Conservation (phyloP, 441 rosid species). For the Populus hybrid region DNA sequence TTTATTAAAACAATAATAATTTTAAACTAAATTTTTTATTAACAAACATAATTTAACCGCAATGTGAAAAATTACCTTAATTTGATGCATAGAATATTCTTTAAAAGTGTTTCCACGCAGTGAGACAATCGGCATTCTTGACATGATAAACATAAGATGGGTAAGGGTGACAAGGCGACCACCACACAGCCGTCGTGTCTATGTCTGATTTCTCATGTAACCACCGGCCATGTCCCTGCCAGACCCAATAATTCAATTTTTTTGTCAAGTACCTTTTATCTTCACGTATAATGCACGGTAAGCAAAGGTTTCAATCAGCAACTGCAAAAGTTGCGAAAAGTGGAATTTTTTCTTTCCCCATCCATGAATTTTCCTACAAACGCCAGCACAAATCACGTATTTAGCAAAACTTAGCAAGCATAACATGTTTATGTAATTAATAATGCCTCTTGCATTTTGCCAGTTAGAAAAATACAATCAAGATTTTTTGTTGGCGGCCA, state of each 20-base stretch:
- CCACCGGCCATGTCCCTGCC: neutral
- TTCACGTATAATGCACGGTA: slow-evolving; percentile 24
- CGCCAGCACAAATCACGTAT: too few species aligned
- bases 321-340: neutral
- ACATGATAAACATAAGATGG: slow-evolving; percentile 12
- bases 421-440: too few species aligned
- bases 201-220: slow-evolving; percentile 12
- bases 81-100: neutral
- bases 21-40: too few species aligned
- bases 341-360: neutral
- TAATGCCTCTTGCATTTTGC: too few species aligned
- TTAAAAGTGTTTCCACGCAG: slow-evolving; percentile 17
- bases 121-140: slow-evolving; percentile 14
- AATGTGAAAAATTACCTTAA: neutral
- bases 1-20: neutral
- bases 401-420: too few species aligned
- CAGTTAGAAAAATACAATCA: too few species aligned
- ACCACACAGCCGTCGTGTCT: slow-evolving; percentile 23
- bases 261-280: neutral
- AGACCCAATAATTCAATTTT: slow-evolving; percentile 24
- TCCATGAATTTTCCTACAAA: slow-evolving; percentile 21
- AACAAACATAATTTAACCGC: neutral
- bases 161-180: slow-evolving; percentile 29
- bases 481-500: too few species aligned
- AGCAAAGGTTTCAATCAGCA: slow-evolving; percentile 12